Conservation (phyloP, 768 basidiomycete species). For the Chalciporus pseudorubinellus region DNA sequence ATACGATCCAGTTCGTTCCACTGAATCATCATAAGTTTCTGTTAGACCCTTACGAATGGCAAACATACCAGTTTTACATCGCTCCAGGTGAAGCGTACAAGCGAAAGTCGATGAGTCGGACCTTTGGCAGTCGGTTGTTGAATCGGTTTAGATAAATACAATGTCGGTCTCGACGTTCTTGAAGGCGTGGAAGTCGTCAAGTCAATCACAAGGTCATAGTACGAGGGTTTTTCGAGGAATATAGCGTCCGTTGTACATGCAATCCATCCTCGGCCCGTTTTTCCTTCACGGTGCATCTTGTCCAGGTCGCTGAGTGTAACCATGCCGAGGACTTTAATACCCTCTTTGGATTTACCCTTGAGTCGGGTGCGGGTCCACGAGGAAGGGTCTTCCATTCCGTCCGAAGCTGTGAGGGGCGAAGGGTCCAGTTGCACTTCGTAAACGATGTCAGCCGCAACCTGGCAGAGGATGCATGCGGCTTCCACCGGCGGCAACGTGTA, state of each 20-base stretch:
- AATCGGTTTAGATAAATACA: conserved; percentile 57
- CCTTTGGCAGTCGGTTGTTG: conserved; percentile 35
- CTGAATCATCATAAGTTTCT: conserved; percentile 33
- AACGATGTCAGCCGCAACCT: conserved; percentile 60
- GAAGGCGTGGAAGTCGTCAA: conserved; percentile 64
- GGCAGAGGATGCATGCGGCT: conserved; percentile 68
- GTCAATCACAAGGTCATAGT: conserved; percentile 81
- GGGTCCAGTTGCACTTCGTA: conserved; percentile 44
- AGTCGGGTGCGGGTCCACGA: conserved; percentile 32
- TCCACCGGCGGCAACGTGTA: conserved; percentile 80
- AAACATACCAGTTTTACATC: conserved; percentile 66
- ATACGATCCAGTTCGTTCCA: conserved; percentile 80
- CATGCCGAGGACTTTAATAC: conserved; percentile 73
- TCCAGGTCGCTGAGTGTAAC: conserved; percentile 75
- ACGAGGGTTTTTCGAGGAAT: conserved; percentile 75
- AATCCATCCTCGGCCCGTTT: conserved; percentile 72
- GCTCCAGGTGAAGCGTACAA: conserved; percentile 78
- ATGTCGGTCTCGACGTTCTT: conserved; percentile 61
- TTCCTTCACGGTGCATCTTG: conserved; percentile 53
- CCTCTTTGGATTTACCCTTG: conserved; percentile 44
- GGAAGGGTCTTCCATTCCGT: conserved; percentile 24
- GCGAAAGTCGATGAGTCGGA: conserved; percentile 55
- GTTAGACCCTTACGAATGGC: background rate
- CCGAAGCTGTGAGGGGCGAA: conserved; percentile 16
- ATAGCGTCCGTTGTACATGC: conserved; percentile 87